A percentile compares a stretch with the other conserved stretches of the same genome.
Evolutionary conservation across 345 rosid genomes (phyloP).

Genomic region (Gossypium bickii): DNA sequence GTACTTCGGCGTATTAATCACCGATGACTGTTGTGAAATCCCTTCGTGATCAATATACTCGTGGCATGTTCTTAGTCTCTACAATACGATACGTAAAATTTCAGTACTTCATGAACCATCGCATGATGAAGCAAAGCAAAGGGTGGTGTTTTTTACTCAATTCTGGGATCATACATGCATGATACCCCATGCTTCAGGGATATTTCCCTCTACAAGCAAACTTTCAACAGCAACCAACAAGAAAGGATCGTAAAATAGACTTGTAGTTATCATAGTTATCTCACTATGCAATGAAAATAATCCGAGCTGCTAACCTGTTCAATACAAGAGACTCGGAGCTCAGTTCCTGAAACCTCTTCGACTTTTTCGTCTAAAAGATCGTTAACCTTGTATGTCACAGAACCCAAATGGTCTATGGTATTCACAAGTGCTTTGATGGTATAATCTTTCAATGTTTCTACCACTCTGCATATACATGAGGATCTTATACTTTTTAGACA

Average conservation of each 20-base stretch:
- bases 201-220: background rate
- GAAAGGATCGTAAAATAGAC: background rate
- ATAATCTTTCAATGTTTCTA: conserved; percentile 88
- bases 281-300: background rate
- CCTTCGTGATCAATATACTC: conserved; percentile 88
- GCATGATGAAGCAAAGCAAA: background rate
- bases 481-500: conserved; percentile 7
- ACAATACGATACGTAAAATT: conserved; percentile 14
- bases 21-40: conserved; percentile 68
- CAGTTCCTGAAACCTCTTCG: conserved; percentile 72
- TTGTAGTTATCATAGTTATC: background rate
- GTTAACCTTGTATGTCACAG: conserved; percentile 80
- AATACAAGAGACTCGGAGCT: conserved; percentile 74
- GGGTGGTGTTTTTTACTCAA: no score
- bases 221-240: background rate
- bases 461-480: conserved; percentile 51
- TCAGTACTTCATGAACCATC: background rate
- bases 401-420: conserved; percentile 94
- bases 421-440: conserved; percentile 87
- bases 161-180: no score
- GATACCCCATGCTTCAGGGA: no score
- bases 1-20: conserved; percentile 80
- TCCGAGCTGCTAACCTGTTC: conserved; percentile 55
- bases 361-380: conserved; percentile 83
- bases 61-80: conserved; percentile 85